Conservation (phyloP, 164 flowering plant species). For the Vitis labrusca region DNA sequence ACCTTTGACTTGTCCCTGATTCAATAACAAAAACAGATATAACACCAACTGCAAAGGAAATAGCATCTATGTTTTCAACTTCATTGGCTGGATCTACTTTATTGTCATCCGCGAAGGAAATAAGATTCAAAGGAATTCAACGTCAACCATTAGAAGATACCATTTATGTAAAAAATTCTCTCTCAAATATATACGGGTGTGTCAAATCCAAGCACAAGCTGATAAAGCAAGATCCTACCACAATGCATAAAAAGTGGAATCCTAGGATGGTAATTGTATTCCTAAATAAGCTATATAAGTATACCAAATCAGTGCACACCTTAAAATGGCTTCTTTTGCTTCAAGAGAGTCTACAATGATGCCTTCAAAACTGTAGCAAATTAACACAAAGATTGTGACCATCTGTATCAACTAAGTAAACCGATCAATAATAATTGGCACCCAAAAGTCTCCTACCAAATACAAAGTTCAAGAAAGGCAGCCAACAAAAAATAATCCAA, state of each 20-base stretch:
- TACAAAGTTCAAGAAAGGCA: neutral
- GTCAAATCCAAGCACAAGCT: neutral
- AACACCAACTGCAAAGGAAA: too few species aligned
- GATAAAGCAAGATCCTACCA: neutral
- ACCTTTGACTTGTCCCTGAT: too few species aligned
- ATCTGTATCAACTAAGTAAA: neutral
- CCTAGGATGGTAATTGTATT: neutral
- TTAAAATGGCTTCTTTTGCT: conserved; percentile 64
- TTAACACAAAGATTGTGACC: conserved; percentile 11
- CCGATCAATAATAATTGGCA: neutral
- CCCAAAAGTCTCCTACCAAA: neutral
- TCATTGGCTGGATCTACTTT: too few species aligned
- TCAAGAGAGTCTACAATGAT: conserved; percentile 74
- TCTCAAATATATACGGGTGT: too few species aligned
- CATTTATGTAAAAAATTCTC: too few species aligned
- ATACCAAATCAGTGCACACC: conserved; percentile 38
- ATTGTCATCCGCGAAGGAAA: too few species aligned
- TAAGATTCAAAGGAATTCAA: too few species aligned
- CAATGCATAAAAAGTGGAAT: neutral
- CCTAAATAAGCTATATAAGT: neutral
- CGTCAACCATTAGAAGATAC: too few species aligned
- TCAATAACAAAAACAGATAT: too few species aligned
- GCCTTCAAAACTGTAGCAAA: conserved; percentile 77
- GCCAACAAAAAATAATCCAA: neutral
- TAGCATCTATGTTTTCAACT: too few species aligned